These are phyloP conservation scores for Nitzschia palea DNA, from an alignment of 108 stramenopile species.

Conservation along the genomic window DNA sequence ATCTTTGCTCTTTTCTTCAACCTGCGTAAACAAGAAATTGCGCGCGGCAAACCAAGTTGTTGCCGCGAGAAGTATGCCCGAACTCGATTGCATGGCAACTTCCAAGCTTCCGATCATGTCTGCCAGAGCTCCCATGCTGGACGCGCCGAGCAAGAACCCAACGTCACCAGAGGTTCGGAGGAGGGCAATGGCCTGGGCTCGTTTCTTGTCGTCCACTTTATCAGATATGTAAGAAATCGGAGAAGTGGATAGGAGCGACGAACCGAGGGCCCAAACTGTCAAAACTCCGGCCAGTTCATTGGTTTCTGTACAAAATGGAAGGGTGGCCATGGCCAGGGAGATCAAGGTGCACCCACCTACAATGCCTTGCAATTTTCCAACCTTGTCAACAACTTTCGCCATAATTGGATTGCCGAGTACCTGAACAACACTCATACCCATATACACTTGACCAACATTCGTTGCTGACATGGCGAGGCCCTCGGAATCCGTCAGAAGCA, in stretches of 20 bases:
- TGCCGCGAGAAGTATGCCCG: slow-evolving; percentile 61
- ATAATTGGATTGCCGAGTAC: slow-evolving; percentile 74
- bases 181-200: slow-evolving; percentile 85
- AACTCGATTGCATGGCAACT: slow-evolving; percentile 74
- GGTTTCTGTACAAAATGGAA: slow-evolving; percentile 47
- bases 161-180: slow-evolving; percentile 83
- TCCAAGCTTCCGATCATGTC: slow-evolving; percentile 66
- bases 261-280: slow-evolving; percentile 72
- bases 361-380: slow-evolving; percentile 76
- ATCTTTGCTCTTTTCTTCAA: background rate
- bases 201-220: slow-evolving; percentile 49
- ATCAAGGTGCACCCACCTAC: slow-evolving; percentile 69
- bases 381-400: slow-evolving; percentile 60
- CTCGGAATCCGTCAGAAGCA: slow-evolving; percentile 68
- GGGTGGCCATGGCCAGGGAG: slow-evolving; percentile 54
- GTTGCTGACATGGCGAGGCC: slow-evolving; percentile 73
- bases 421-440: slow-evolving; percentile 81
- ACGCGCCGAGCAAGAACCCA: slow-evolving; percentile 81
- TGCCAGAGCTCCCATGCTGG: slow-evolving; percentile 64
- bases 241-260: slow-evolving; percentile 68
- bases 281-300: slow-evolving; percentile 58
- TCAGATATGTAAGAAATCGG: slow-evolving; percentile 79
- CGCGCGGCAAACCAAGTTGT: slow-evolving; percentile 69
- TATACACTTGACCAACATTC: slow-evolving; percentile 75
- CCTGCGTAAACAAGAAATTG: background rate